Conservation (phyloP, 2,329 filamentous ascomycete species). For the Hortaea werneckii region DNA sequence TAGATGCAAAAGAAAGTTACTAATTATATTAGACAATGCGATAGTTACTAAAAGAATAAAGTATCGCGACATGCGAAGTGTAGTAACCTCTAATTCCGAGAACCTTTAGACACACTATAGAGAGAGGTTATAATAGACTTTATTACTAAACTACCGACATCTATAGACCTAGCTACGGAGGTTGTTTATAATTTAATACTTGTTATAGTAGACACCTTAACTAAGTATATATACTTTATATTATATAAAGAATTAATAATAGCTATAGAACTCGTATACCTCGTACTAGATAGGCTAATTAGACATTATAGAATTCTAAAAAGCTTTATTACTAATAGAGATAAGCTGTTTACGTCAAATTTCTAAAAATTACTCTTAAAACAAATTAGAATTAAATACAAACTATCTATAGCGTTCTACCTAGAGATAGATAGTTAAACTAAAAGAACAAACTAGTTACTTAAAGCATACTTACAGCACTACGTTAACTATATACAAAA, state of each 20-base stretch:
- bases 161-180: slow-evolving; percentile 2
- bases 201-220: slow-evolving; percentile 13
- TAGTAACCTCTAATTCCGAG: slow-evolving; percentile 6
- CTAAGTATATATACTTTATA: slow-evolving; percentile 10
- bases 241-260: slow-evolving; percentile 8
- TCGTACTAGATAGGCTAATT: slow-evolving; percentile 11
- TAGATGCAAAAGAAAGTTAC: slow-evolving; percentile 1
- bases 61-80: slow-evolving; percentile 6
- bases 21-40: slow-evolving; percentile 6
- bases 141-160: slow-evolving; percentile 13
- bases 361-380: slow-evolving; percentile 8
- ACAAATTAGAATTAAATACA: slow-evolving; percentile 10
- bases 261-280: slow-evolving; percentile 8
- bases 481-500: slow-evolving; percentile 2
- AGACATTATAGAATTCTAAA: slow-evolving; percentile 9
- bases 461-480: slow-evolving; percentile 1
- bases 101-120: slow-evolving; percentile 7
- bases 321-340: slow-evolving; percentile 13
- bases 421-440: slow-evolving; percentile 13
- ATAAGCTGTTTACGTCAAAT: slow-evolving; percentile 12
- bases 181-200: slow-evolving; percentile 10
- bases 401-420: slow-evolving; percentile 18
- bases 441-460: not conserved
- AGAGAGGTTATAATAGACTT: slow-evolving; percentile 15
- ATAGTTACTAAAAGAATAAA: slow-evolving; percentile 5